Conservation (phyloP, 2,329 filamentous ascomycete genomes). For the Ilyonectria sp. region DNA sequence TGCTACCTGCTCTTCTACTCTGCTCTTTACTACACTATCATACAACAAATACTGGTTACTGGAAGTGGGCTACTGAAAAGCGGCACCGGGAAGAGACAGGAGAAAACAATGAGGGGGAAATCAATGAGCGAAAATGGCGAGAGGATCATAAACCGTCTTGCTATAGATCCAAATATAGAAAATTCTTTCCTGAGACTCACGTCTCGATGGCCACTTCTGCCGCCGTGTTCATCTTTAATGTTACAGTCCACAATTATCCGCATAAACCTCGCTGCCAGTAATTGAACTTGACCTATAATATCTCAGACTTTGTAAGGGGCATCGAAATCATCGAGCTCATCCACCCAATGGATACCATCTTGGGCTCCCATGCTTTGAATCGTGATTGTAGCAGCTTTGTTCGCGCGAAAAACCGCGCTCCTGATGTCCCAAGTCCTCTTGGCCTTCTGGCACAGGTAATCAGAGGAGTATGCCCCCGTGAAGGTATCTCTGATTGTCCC, state of each 20-base stretch:
- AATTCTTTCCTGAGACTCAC: too few species aligned
- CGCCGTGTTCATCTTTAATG: too few species aligned
- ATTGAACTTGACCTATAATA: background rate
- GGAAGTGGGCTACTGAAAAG: too few species aligned
- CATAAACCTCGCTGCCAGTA: background rate
- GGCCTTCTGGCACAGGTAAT: constrained; percentile 1
- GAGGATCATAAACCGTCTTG: too few species aligned
- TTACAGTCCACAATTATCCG: background rate
- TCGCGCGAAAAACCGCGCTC: constrained; percentile 2
- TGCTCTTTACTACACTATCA: too few species aligned
- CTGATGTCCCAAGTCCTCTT: background rate
- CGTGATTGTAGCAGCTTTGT: constrained; percentile 2
- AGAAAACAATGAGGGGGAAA: too few species aligned
- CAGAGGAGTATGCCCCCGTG: constrained; percentile 4
- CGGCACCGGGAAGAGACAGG: too few species aligned
- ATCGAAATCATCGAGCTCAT: background rate
- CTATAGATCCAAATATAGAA: too few species aligned
- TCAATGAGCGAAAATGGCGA: too few species aligned
- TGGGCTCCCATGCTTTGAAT: background rate
- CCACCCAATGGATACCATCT: background rate
- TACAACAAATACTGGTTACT: too few species aligned
- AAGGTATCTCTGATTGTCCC: constrained; percentile 1
- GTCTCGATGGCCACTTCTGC: too few species aligned
- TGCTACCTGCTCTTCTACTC: too few species aligned
- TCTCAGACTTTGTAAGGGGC: background rate